Conservation (phyloP, 495 filamentous ascomycete genomes). For the Aspergillus hancockii region DNA sequence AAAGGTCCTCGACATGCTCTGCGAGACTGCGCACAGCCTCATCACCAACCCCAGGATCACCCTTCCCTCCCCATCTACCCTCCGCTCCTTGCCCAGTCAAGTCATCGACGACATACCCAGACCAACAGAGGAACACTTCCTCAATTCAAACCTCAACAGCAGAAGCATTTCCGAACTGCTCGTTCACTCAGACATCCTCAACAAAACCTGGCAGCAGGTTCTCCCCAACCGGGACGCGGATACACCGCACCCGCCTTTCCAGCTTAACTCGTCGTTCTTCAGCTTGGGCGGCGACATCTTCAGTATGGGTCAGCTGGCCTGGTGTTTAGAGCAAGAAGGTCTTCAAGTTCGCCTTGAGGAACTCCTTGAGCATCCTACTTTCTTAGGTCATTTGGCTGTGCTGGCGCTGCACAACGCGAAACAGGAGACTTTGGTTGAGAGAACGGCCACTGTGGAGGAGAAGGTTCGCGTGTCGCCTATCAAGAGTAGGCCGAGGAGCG, state of each 20-base stretch:
- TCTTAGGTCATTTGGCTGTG: conserved; percentile 51
- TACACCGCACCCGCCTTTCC: conserved; percentile 29
- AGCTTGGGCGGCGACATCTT: conserved; percentile 55
- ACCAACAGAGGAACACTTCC: conserved; percentile 31
- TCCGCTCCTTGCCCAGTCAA: conserved; percentile 35
- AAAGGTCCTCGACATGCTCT: conserved; percentile 51
- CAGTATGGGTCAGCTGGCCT: conserved; percentile 49
- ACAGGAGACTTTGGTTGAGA: conserved; percentile 10
- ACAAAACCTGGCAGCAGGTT: conserved; percentile 52
- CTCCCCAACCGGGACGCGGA: conserved; percentile 32
- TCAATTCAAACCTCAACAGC: conserved; percentile 40
- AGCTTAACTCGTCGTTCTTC: conserved; percentile 54
- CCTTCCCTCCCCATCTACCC: conserved; percentile 44
- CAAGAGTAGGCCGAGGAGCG: conserved; percentile 6
- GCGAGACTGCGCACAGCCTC: conserved; percentile 46
- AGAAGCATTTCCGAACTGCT: conserved; percentile 50
- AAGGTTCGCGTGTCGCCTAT: conserved; percentile 3
- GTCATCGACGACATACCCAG: conserved; percentile 30
- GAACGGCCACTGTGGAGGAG: not conserved
- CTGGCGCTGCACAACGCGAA: conserved; percentile 39
- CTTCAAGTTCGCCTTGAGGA: conserved; percentile 52
- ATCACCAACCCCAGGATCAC: conserved; percentile 43
- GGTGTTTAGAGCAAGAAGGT: conserved; percentile 51
- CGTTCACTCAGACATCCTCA: conserved; percentile 47
- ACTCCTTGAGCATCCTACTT: conserved; percentile 48